Evolutionary conservation across 1,284 basidiomycete species (phyloP).

Genomic region (Schizophyllum commune): DNA sequence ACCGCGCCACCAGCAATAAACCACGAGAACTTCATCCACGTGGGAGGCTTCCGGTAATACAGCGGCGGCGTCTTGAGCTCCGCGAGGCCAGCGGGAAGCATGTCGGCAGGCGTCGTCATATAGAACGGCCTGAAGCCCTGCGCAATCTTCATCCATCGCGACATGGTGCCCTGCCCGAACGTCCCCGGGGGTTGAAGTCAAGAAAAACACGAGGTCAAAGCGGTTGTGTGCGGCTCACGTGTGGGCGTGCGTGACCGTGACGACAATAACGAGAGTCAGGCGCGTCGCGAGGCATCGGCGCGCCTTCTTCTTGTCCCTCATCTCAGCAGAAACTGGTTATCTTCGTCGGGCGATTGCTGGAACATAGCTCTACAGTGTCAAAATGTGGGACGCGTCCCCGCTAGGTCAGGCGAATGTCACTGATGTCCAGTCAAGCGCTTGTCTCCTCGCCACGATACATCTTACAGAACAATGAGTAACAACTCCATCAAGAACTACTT

Average conservation of each 20-base stretch:
- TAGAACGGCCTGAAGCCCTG: neutral
- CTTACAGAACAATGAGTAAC: neutral
- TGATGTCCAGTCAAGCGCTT: neutral
- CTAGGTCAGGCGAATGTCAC: too few species aligned
- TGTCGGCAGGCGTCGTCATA: neutral
- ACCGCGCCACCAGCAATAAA: neutral
- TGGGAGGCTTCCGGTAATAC: neutral
- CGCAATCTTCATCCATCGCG: neutral
- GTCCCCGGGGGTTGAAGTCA: neutral
- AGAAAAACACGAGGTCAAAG: neutral
- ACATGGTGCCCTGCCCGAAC: neutral
- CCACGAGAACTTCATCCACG: neutral
- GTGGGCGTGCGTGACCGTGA: neutral
- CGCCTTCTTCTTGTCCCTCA: too few species aligned
- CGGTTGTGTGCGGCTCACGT: neutral
- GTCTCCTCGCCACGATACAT: neutral
- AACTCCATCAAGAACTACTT: neutral
- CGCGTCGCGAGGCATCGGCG: neutral
- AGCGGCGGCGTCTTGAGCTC: neutral
- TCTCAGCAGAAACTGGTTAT: too few species aligned
- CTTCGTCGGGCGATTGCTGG: too few species aligned
- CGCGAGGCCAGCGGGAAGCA: neutral
- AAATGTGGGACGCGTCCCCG: too few species aligned
- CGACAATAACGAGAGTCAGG: neutral
- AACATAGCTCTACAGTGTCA: too few species aligned